Base-by-base conservation (phyloP, 352 stramenopile species). In the Pythium myriotylum region DNA sequence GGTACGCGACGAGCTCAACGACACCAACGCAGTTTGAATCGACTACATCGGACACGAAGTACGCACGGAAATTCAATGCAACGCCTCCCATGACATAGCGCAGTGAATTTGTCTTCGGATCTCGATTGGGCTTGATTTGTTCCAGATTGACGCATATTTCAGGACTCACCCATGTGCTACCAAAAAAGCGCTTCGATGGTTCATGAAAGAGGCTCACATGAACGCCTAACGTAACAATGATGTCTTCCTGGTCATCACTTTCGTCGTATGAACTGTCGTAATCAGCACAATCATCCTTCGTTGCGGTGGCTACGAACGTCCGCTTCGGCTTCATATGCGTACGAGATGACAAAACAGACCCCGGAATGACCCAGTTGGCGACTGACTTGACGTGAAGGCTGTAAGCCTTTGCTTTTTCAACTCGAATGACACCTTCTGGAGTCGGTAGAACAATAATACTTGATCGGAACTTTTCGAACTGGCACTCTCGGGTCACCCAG, bases 1-100 rank as follows among this genome's bases (percentile, higher is more conserved):
- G 76, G 46, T 92, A 91, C 16, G 85, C 87, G 13, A 98, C 92
- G 12, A 98, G 77, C 65, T 98, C 94, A 10, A 98, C 65, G n/a
- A 98, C 86, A 6, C 84, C 86, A 37, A 98, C 83, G 49, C 92
- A 98, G 55, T 88, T 94, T 10, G 82, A 58, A 64, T 98, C 95
- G 20, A 92, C 75, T 10, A 97, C 79, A 16, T 87, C 78, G 10
- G 92, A 88, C 43, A 89, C 62, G 45, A 96, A 96, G 41, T 95
- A 96, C 1, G 88, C 81, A 5, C 89, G 68, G 40, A 90, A 74
- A 40, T 92, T 88, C n/a, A 92, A 55, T 1, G 62, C 12, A 0
- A 84, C 73, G 32, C 71, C 74, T 49, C 86, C 74, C 19, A 89
- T 60, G 4, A 92, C 57, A 41, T 84, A 79, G 2, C 76, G 76